Percentiles rank a stretch among this genome's conserved stretches.
Conservation (phyloP, 2,329 filamentous ascomycete genomes). For the Arthrobotrys musiformis region DNA sequence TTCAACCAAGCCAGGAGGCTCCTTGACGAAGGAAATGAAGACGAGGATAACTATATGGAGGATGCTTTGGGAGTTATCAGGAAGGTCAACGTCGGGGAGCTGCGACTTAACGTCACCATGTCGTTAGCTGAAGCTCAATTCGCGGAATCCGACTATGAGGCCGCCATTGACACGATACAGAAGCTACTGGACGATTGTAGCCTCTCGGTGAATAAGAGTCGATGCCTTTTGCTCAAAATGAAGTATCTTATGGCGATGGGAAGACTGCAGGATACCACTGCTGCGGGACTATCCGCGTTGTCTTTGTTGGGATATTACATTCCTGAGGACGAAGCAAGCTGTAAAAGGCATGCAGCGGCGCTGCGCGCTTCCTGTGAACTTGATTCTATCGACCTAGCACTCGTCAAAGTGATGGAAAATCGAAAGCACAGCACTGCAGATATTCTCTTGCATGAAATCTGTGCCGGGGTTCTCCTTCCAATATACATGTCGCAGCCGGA, state of each 20-base stretch:
- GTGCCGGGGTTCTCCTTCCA: slow-evolving; percentile 58
- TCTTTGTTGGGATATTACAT: slow-evolving; percentile 59
- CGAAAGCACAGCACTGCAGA: slow-evolving; percentile 42
- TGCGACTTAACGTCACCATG: slow-evolving; percentile 59
- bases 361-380: slow-evolving; percentile 58
- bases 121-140: slow-evolving; percentile 59
- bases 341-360: slow-evolving; percentile 56
- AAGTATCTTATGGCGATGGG: slow-evolving; percentile 60
- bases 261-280: slow-evolving; percentile 59
- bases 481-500: slow-evolving; percentile 59
- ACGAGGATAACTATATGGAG: slow-evolving; percentile 56
- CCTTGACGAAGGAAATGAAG: slow-evolving; percentile 57
- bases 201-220: slow-evolving; percentile 58
- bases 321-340: slow-evolving; percentile 57
- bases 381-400: slow-evolving; percentile 58
- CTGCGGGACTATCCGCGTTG: slow-evolving; percentile 58
- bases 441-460: slow-evolving; percentile 60
- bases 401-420: slow-evolving; percentile 58
- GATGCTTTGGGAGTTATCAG: slow-evolving; percentile 46
- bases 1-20: slow-evolving; percentile 58
- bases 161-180: slow-evolving; percentile 58
- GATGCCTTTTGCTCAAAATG: slow-evolving; percentile 60
- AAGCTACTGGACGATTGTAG: slow-evolving; percentile 57
- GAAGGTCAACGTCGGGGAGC: slow-evolving; percentile 56
- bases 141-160: slow-evolving; percentile 58